Evolutionary conservation across 1,284 basidiomycete genomes (phyloP), one percentile per base, ranked within the genome.

Genomic region (Mycena citricolor): DNA sequence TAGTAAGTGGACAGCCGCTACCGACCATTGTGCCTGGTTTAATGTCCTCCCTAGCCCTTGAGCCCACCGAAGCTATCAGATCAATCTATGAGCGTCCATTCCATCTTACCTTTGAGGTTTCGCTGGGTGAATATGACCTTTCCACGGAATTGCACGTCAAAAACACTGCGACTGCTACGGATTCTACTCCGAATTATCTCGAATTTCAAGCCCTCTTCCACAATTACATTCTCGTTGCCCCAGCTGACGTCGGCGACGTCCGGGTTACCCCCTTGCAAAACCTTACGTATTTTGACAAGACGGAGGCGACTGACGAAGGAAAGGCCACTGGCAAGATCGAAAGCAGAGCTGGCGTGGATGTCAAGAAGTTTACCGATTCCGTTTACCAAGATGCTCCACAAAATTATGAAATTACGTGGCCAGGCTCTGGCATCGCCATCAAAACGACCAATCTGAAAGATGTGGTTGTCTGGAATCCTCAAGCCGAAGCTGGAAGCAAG

Each of bases 141-240:
- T 80, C 76, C 54, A 90, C 87, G 24, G 83, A 87, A 60, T 68
- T 94, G 10, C 85, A 90, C 61, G 83, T 94, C 47, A 74, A 73
- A 51, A 94, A 94, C 60, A 73, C 76, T 0, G 78, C 77, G 5
- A 57, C 68, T 0, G 68, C 74, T 19, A 60, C 60, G 21, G 50
- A 50, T 0, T 68, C 75, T 41, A 53, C 63, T 3, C 75, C 47
- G 13, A 49, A 51, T 20, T 39, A 34, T 25, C 40, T 94, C 39
- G 81, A 83, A 59, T 94, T 93, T 70, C 92, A 95, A 64, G 85
- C 90, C 2, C 71, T 95, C 25, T 74, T 95, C 45, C 92, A 94
- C 65, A 91, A 77, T 43, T 95, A 95, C 65, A 74, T 93, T 49
- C 76, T 75, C n/a, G 86, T 77, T 6, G 85, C 76, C 33, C 74